Base-by-base conservation (phyloP, 805 yeast genomes). In the Pachysolen tannophilus region DNA sequence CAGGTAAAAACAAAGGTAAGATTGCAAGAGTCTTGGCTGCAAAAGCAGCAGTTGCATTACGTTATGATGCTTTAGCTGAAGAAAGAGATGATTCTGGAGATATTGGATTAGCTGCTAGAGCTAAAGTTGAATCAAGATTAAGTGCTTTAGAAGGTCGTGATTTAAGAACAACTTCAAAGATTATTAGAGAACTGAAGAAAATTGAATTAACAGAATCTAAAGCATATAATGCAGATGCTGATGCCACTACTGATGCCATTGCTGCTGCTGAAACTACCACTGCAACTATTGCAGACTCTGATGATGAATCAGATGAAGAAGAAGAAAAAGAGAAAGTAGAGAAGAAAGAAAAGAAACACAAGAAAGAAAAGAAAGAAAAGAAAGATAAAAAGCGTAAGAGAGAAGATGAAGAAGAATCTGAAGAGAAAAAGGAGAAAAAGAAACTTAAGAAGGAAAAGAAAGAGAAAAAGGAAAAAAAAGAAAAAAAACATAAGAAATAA, bases 1-100 rank as follows among this genome's bases (percentile, higher is more conserved):
- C 94, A 34, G 96, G 96, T 65, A 83, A 83, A 66, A 92, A 92
- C 70, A 92, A 92, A 74, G 98, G 98, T 69, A 92, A 88, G 72
- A 86, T 92, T 59, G 97, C 98, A 40, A 82, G 98, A 70, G 95
- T 92, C 48, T 75, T 92, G 45, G 98, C 98, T 50, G 97, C 97
- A 41, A 92, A 92, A 70, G 95, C 97, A 48, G 94, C 98, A 37
- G 94, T 92, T 52, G 84, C 96, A 43, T 70, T 90, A 50, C 84
- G 98, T 72, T 90, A 83, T 61, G 98, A 92, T 67, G 95, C 97
- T 21, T 70, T 92, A 43, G 82, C 97, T 45, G 98, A 92, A 69
- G 97, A 92, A 52, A 78, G 97, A 63, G 94, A 86, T 50, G 97
- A 92, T 55, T 75, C 85, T 43, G 96, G 97, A 45, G 94, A 88